These are phyloP conservation scores for Dothiorella sarmentorum DNA, from an alignment of 2,329 filamentous ascomycete species.

Conservation along the genomic window DNA sequence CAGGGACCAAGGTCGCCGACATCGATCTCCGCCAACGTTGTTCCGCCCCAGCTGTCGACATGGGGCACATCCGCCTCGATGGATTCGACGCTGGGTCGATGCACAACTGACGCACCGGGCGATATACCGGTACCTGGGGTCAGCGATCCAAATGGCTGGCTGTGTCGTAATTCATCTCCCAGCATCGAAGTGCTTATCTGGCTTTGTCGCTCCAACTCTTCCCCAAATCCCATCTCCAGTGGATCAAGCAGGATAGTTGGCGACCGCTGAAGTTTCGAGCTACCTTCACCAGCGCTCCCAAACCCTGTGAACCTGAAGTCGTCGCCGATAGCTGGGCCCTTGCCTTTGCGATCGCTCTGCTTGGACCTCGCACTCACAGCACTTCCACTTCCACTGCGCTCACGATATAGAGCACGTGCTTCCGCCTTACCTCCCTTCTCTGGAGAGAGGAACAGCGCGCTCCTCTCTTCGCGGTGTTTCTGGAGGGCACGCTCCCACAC, in stretches of 20 bases:
- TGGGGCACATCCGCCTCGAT: neutral
- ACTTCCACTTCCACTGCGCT: constrained; percentile 7
- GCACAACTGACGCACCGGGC: neutral
- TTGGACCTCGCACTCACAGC: neutral
- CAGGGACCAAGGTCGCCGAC: constrained; percentile 35
- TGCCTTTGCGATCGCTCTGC: constrained; percentile 2
- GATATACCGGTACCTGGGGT: neutral
- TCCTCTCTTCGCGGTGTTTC: constrained; percentile 35
- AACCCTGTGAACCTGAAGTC: neutral
- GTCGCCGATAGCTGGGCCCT: neutral
- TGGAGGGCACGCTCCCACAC: constrained; percentile 38
- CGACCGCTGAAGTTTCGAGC: neutral
- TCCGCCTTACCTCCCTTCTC: constrained; percentile 28
- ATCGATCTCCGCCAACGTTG: neutral
- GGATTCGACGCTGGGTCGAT: neutral
- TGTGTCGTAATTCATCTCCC: neutral
- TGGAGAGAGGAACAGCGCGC: constrained; percentile 32
- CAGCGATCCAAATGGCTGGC: neutral
- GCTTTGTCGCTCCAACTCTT: neutral
- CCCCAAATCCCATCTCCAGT: neutral
- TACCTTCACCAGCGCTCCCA: neutral
- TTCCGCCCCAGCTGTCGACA: neutral
- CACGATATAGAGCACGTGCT: constrained; percentile 1
- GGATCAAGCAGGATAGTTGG: constrained; percentile 5
- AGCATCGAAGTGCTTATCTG: neutral